Conservation (phyloP, 768 basidiomycete genomes). For the Pleurotus cornucopiae region DNA sequence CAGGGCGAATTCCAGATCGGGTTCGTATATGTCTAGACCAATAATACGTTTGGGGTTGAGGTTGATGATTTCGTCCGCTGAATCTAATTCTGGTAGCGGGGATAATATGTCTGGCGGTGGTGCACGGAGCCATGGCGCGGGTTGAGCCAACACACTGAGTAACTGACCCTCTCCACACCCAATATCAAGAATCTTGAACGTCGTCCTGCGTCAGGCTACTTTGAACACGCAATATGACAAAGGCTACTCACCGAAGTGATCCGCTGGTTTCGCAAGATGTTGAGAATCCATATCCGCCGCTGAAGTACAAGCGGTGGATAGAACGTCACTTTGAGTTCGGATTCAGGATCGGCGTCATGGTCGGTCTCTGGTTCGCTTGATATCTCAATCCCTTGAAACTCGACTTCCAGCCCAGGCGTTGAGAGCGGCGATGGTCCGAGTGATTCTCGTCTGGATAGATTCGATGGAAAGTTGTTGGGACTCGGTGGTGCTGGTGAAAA, state of each 20-base stretch:
- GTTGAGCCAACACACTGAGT: slow-evolving; percentile 64
- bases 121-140: slow-evolving; percentile 64
- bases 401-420: neutral
- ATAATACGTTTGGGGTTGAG: slow-evolving; percentile 53
- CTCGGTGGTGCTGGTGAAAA: neutral
- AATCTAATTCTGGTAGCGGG: slow-evolving; percentile 14
- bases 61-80: slow-evolving; percentile 44
- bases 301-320: slow-evolving; percentile 66
- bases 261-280: slow-evolving; percentile 52
- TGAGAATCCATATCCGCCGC: slow-evolving; percentile 67
- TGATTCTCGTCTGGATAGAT: neutral
- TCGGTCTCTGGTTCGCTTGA: neutral
- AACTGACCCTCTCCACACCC: slow-evolving; percentile 84
- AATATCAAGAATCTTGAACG: slow-evolving; percentile 67
- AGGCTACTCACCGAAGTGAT: slow-evolving; percentile 24
- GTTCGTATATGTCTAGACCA: slow-evolving; percentile 63
- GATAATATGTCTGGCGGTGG: slow-evolving; percentile 33
- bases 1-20: slow-evolving; percentile 53
- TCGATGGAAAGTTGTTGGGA: too few relatives aligned
- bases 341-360: slow-evolving; percentile 10
- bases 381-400: neutral
- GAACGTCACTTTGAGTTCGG: slow-evolving; percentile 56
- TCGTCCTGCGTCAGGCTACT: neutral
- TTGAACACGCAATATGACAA: neutral
- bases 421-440: slow-evolving; percentile 4